Base-by-base conservation (phyloP, 345 rosid genomes). In the Boechera divaricarpa region DNA sequence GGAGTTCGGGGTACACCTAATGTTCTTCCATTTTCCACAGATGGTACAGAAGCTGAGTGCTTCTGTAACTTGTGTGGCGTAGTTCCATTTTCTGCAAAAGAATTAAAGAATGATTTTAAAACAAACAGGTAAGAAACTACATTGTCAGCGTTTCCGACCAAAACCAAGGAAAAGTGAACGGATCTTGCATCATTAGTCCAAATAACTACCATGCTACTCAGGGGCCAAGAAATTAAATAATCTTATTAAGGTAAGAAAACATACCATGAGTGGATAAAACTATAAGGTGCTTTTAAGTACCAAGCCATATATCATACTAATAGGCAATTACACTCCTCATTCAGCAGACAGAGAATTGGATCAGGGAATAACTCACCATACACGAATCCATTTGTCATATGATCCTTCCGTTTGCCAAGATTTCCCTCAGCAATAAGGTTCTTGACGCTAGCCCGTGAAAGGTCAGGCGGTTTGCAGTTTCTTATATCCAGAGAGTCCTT, bases 351-450 rank as follows among this genome's bases (percentile, higher is more conserved):
- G 69, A 58, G 70, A 63, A 54, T 73, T 47, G 78, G 59, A 69
- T 54, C 70, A 62, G 59, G 60, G 63, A 70, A 77, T 52, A 70
- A 83, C 94, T 85, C 85, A 91, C 97, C 94, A 81, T 66, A 85
- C 65, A 82, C 44, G 77, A 85, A 77, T 66, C 94, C 94, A 77
- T 89, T 89, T 47, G 81, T 80, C 63, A 81, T 87, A 21, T 33
- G 69, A 52, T 82, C 88, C 84, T 85, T 91, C 42, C 94, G 83
- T 65, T 91, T 91, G 86, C 81, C 83, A 63, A 67, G 81, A 78
- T 73, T 82, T 75, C 67, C 84, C 73, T 82, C 57, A 49, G 51
- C 31, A 28, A 29, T 63, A 60, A 8, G 29, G 65, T 74, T 74
- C 33, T 79, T 79, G 48, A 35, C 28, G 4, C 72, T 48, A 8